Conservation (phyloP, 495 filamentous ascomycete genomes). For the Oleoguttula mirabilis region DNA sequence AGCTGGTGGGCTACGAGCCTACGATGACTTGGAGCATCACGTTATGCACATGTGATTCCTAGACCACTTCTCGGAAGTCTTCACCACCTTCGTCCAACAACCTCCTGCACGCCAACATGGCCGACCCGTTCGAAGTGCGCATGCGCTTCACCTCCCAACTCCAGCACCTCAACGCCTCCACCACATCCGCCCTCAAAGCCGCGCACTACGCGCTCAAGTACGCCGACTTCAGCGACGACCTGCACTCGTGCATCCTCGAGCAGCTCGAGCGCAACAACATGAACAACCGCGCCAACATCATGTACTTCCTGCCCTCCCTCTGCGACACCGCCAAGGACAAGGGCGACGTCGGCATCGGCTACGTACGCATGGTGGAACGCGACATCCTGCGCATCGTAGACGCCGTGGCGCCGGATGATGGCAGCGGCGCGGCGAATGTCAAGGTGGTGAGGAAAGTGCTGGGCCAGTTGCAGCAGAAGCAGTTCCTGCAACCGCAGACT, state of each 20-base stretch:
- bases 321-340: constrained; percentile 60
- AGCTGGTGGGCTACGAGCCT: too few relatives aligned
- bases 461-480: constrained; percentile 52
- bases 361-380: constrained; percentile 70
- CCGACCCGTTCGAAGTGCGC: constrained; percentile 94
- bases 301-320: constrained; percentile 96
- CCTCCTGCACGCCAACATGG: too few relatives aligned
- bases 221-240: constrained; percentile 84
- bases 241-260: constrained; percentile 93
- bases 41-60: too few relatives aligned
- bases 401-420: constrained; percentile 74
- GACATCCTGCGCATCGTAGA: constrained; percentile 86
- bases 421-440: constrained; percentile 83
- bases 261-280: constrained; percentile 88
- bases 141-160: constrained; percentile 89
- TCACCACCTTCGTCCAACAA: too few relatives aligned
- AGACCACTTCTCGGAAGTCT: too few relatives aligned
- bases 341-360: constrained; percentile 53
- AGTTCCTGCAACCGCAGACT: constrained; percentile 52
- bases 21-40: too few relatives aligned
- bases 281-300: constrained; percentile 96
- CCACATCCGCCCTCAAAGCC: constrained; percentile 79
- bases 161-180: constrained; percentile 76
- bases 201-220: constrained; percentile 91
- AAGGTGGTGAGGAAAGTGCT: constrained; percentile 74